Evolutionary conservation across 2,329 filamentous ascomycete species (phyloP).

Genomic region (Claviceps citrina): DNA sequence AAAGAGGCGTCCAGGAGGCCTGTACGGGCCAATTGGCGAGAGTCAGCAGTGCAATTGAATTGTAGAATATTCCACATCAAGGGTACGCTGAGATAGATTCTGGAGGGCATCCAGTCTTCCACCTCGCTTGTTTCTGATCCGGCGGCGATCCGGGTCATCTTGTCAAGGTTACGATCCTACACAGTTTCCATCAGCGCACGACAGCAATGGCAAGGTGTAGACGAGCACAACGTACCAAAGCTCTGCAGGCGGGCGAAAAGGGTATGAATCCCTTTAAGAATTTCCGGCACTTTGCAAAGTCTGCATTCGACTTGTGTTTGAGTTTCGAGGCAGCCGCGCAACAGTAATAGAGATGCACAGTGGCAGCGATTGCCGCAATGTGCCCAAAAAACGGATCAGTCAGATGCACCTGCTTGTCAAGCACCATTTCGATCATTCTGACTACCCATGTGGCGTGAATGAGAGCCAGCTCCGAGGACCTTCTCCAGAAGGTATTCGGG

Average conservation of each 20-base stretch:
- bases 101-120: slow-evolving; percentile 36
- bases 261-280: slow-evolving; percentile 33
- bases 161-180: slow-evolving; percentile 31
- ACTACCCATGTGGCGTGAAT: slow-evolving; percentile 39
- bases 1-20: slow-evolving; percentile 29
- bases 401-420: slow-evolving; percentile 32
- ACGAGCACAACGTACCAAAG: slow-evolving; percentile 22
- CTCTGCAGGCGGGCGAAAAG: slow-evolving; percentile 29
- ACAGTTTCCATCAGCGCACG: background rate
- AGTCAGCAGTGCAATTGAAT: slow-evolving; percentile 26
- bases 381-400: slow-evolving; percentile 38
- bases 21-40: slow-evolving; percentile 19
- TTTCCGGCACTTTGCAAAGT: slow-evolving; percentile 33
- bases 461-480: slow-evolving; percentile 34
- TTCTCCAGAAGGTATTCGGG: slow-evolving; percentile 38
- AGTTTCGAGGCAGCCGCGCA: slow-evolving; percentile 31
- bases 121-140: slow-evolving; percentile 31
- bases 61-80: slow-evolving; percentile 38
- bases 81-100: slow-evolving; percentile 35
- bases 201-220: background rate
- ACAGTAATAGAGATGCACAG: slow-evolving; percentile 38
- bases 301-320: slow-evolving; percentile 35
- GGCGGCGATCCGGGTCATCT: slow-evolving; percentile 32
- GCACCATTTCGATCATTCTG: slow-evolving; percentile 37
- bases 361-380: slow-evolving; percentile 34